Conservation (phyloP, 129 eudicot genomes). For the Daucus carota region DH1_v3.0 NC_030384.2:42810501-42811000, state of each 20-base stretch:
- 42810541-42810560: neutral
- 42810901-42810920: neutral
- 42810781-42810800: neutral
- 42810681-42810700: constrained; percentile 97
- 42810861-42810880: neutral
- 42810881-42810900: neutral
- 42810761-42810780: neutral
- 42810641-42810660: constrained; percentile 86
- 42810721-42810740: constrained; percentile 61
- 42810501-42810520: neutral
- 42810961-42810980: neutral
- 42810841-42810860: neutral
- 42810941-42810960: neutral
- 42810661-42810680: constrained; percentile 99
- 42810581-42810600: constrained; percentile 35
- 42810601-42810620: constrained; percentile 74
- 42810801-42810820: neutral
- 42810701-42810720: constrained; percentile 91
- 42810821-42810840: neutral
- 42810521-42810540: neutral
- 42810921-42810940: neutral
- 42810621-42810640: constrained; percentile 84
- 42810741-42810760: neutral
- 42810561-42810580: neutral
- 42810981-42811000: neutral